Evolutionary conservation across 2,329 filamentous ascomycete genomes (phyloP), one percentile per base, ranked within the genome.

Genomic region (Cercospora sesami): DNA sequence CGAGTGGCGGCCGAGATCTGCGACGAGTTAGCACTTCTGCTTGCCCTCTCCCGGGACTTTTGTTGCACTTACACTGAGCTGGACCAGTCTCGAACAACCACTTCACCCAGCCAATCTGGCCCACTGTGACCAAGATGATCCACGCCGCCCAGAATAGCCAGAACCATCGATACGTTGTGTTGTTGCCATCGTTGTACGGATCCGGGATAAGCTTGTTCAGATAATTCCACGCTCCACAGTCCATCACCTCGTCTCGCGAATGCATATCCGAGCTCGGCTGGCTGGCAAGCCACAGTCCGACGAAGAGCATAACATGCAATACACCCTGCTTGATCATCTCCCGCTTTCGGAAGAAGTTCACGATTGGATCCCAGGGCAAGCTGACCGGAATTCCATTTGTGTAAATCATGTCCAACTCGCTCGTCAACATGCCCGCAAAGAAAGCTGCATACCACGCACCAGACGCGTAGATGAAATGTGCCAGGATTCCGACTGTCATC

Each of bases 391-490:
- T 51, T 2, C 64, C 66, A n/a, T 64, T 67, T 12, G 64, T 79
- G 1, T 84, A 82, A 5, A 89, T 81, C 4, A 87, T 73, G 71
- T 90, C 87, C 51, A 90, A 75, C 67, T 90, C 87, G 74, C 84
- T 84, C 7, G 89, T 82, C 2, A 90, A 76, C 85, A 89, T 87
- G 18, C 88, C 88, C 0, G 83, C 79, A 21, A 86, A 78, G 74
- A 90, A 90, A 74, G 87, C 81, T 9, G 87, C 82, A 70, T 85
- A 86, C 74, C 86, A 87, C 78, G 84, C 87, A 23, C 87, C 89
- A 75, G 72, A 68, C 9, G 73, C 60, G 9, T 67, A 58, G 36
- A 71, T 60, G 16, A 64, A 68, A 53, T 74, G 67, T 48, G 69
- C 71, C 39, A 73, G 33, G 51, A 73, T 69, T 21, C 57, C 71